A percentile compares a stretch with the other conserved stretches of the same genome.
phyloP scores from a whole-genome alignment of 2,329 filamentous ascomycete genomes.

The Tolypocladium ophioglossoides region DNA sequence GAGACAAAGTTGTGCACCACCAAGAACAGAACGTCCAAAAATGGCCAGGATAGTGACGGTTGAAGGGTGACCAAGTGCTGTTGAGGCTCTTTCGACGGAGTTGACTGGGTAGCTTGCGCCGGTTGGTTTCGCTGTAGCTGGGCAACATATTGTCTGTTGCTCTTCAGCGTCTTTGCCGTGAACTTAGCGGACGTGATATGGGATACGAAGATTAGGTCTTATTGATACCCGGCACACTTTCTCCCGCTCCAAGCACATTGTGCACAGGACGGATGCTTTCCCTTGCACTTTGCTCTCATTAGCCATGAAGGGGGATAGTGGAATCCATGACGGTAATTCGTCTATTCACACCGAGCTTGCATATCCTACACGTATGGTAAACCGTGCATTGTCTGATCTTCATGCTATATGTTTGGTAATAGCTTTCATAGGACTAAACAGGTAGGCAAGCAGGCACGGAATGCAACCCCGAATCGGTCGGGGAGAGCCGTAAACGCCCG shows the following conservation, averaged over 20 bases:
- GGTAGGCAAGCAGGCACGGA: no score
- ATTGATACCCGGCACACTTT: conserved; percentile 13
- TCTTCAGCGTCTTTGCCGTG: background rate
- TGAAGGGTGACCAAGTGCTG: no score
- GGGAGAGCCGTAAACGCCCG: no score
- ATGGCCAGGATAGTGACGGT: conserved; percentile 8
- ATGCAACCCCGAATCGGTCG: no score
- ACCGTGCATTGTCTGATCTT: conserved; percentile 12
- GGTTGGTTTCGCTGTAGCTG: background rate
- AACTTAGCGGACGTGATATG: background rate
- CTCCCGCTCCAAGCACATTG: conserved; percentile 10
- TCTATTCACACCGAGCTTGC: conserved; percentile 13
- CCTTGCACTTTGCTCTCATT: conserved; percentile 11
- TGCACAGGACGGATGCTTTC: conserved; percentile 12
- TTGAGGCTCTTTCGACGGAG: no score
- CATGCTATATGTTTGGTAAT: conserved; percentile 3
- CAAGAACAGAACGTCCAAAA: conserved; percentile 13
- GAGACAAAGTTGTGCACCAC: conserved; percentile 11
- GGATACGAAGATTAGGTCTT: conserved; percentile 13
- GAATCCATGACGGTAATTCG: background rate
- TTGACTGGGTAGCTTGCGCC: no score
- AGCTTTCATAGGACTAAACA: no score
- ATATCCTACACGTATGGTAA: conserved; percentile 13
- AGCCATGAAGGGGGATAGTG: background rate
- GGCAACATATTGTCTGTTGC: background rate